phyloP scores from a whole-genome alignment of 2,329 filamentous ascomycete genomes.

The Neofusicoccum sp. region DNA sequence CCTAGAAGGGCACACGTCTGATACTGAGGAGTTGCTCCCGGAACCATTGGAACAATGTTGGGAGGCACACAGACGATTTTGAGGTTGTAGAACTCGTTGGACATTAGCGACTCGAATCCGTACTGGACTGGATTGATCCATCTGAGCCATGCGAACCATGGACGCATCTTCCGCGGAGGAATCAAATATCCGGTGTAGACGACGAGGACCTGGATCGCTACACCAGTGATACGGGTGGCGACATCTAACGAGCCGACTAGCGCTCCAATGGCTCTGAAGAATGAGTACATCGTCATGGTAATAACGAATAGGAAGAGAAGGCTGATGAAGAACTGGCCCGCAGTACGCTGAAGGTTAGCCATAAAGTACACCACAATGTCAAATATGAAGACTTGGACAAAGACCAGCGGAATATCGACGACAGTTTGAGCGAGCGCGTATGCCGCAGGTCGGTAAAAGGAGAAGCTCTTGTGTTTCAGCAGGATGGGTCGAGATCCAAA shows the following conservation, averaged over 20 bases:
- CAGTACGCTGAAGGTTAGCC: slow-evolving; percentile 54
- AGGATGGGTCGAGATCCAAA: slow-evolving; percentile 65
- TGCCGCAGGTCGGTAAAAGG: slow-evolving; percentile 64
- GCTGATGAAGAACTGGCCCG: slow-evolving; percentile 63
- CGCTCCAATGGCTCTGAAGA: slow-evolving; percentile 40
- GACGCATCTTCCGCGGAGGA: slow-evolving; percentile 40
- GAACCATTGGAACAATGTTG: slow-evolving; percentile 54
- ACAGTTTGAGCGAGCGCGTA: slow-evolving; percentile 59
- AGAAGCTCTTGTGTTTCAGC: slow-evolving; percentile 68
- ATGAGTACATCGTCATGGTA: slow-evolving; percentile 44
- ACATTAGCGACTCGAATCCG: slow-evolving; percentile 65
- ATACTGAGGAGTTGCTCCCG: slow-evolving; percentile 46
- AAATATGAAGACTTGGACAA: slow-evolving; percentile 59
- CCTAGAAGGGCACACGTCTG: slow-evolving; percentile 62
- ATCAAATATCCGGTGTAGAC: slow-evolving; percentile 43
- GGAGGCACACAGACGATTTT: slow-evolving; percentile 55
- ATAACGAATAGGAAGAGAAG: slow-evolving; percentile 61
- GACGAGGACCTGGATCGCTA: slow-evolving; percentile 40
- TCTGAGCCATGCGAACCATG: slow-evolving; percentile 40
- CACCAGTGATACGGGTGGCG: slow-evolving; percentile 41
- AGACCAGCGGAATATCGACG: slow-evolving; percentile 57
- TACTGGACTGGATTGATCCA: slow-evolving; percentile 62
- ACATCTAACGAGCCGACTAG: slow-evolving; percentile 36
- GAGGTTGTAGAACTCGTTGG: slow-evolving; percentile 67
- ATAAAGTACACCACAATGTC: slow-evolving; percentile 63